Evolutionary conservation across 345 rosid genomes (phyloP).

Genomic region (Citrus mangshanensis): DNA sequence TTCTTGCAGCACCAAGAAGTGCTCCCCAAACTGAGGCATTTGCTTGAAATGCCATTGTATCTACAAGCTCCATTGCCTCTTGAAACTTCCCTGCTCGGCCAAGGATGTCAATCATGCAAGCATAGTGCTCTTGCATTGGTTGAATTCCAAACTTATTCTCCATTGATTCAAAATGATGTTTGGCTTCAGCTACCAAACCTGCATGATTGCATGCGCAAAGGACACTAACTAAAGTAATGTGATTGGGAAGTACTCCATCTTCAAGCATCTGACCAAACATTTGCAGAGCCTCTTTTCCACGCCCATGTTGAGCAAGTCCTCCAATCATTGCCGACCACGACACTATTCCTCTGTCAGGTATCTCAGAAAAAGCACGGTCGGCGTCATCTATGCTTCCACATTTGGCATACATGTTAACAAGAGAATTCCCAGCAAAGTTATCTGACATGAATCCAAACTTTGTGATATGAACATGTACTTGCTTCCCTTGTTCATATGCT

Average conservation of each 20-base stretch:
- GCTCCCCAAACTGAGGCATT: slow-evolving; percentile 60
- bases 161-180: slow-evolving; percentile 44
- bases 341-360: slow-evolving; percentile 53
- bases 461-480: slow-evolving; percentile 52
- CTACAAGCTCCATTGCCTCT: slow-evolving; percentile 49
- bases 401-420: slow-evolving; percentile 63
- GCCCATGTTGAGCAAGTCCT: slow-evolving; percentile 60
- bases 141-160: slow-evolving; percentile 34
- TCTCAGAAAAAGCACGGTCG: slow-evolving; percentile 35
- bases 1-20: slow-evolving; percentile 61
- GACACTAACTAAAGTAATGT: slow-evolving; percentile 52
- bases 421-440: slow-evolving; percentile 57
- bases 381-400: slow-evolving; percentile 72
- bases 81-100: slow-evolving; percentile 55
- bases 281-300: slow-evolving; percentile 43
- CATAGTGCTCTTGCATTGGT: slow-evolving; percentile 56
- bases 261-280: slow-evolving; percentile 49
- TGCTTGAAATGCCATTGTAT: slow-evolving; percentile 49
- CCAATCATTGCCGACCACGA: slow-evolving; percentile 66
- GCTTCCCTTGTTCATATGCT: slow-evolving; percentile 71
- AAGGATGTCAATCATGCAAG: slow-evolving; percentile 67
- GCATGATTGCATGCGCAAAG: slow-evolving; percentile 68
- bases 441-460: slow-evolving; percentile 56
- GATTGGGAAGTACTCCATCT: slow-evolving; percentile 47
- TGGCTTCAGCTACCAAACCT: slow-evolving; percentile 56